Percentiles rank a stretch among this genome's conserved stretches.
phyloP scores from a whole-genome alignment of 345 rosid genomes.

The Raphanus sativus region DNA sequence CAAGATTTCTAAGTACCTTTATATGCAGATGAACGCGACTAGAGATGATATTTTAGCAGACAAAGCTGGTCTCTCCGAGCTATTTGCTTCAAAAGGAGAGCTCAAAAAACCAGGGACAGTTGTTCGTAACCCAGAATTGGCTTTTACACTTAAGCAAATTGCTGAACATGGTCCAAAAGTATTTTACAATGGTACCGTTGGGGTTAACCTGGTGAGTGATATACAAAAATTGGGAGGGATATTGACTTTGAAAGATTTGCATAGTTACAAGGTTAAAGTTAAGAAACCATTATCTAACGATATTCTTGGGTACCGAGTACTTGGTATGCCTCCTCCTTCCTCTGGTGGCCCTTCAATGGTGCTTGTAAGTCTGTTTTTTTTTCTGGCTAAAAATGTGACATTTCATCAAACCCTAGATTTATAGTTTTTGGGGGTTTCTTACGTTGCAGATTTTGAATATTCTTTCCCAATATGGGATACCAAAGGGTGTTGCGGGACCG shows the following conservation, averaged over 20 bases:
- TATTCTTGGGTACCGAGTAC: constrained; percentile 42
- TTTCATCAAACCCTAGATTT: constrained; percentile 32
- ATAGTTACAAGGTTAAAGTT: constrained; percentile 42
- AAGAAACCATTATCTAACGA: constrained; percentile 39
- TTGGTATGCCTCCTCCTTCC: constrained; percentile 62
- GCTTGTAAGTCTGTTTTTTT: constrained; percentile 22
- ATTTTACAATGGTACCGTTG: constrained; percentile 56
- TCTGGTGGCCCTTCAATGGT: constrained; percentile 26
- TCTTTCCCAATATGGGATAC: not conserved
- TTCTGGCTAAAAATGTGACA: not conserved
- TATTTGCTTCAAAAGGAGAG: constrained; percentile 42
- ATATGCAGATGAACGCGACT: constrained; percentile 41
- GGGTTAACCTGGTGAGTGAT: constrained; percentile 42
- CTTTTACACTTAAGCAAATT: constrained; percentile 34
- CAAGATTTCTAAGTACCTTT: constrained; percentile 46
- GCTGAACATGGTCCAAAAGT: constrained; percentile 31
- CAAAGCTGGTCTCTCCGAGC: constrained; percentile 46
- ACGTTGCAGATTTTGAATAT: constrained; percentile 27
- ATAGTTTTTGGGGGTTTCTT: not conserved
- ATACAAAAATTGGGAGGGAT: constrained; percentile 51
- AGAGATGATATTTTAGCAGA: constrained; percentile 42
- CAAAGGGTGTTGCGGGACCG: not conserved
- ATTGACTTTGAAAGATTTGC: constrained; percentile 49
- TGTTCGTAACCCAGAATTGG: constrained; percentile 14
- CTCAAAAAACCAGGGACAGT: constrained; percentile 41